Conservation (phyloP, 257 asterid species). For the Primulina huaijiensis region DNA sequence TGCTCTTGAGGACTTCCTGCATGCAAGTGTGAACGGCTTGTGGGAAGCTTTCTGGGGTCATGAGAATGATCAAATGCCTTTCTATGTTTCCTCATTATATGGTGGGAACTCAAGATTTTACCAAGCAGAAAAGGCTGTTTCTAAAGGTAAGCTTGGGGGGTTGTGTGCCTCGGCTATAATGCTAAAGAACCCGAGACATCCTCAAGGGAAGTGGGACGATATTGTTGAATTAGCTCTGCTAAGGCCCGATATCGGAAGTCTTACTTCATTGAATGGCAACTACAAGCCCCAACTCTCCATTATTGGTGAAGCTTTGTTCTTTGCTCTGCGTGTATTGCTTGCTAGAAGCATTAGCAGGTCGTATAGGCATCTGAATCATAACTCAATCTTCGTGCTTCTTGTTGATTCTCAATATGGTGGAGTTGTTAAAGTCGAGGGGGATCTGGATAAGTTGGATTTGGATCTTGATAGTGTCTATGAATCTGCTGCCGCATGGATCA, state of each 20-base stretch:
- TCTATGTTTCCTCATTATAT: conserved; percentile 67
- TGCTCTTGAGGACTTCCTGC: conserved; percentile 91
- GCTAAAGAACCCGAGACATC: conserved; percentile 94
- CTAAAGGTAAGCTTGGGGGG: conserved; percentile 71
- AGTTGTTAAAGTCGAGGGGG: conserved; percentile 88
- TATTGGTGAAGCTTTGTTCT: conserved; percentile 77
- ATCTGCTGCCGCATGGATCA: conserved; percentile 86
- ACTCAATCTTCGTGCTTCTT: conserved; percentile 67
- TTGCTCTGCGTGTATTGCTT: conserved; percentile 78
- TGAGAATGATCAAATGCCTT: conserved; percentile 62
- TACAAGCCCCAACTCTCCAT: conserved; percentile 44
- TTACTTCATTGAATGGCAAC: conserved; percentile 40
- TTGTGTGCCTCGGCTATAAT: conserved; percentile 88
- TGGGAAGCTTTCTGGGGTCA: conserved; percentile 95
- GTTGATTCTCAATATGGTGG: conserved; percentile 88
- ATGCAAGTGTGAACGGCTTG: conserved; percentile 68
- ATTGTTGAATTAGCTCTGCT: conserved; percentile 74
- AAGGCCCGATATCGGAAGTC: conserved; percentile 60
- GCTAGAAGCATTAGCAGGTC: conserved; percentile 90
- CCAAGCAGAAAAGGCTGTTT: conserved; percentile 80
- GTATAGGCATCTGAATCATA: conserved; percentile 60
- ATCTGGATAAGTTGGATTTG: conserved; percentile 65
- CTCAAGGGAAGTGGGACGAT: conserved; percentile 98
- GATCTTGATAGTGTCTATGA: conserved; percentile 71
- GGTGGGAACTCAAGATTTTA: conserved; percentile 68